These are phyloP conservation scores for Metschnikowia proteae DNA, from an alignment of 805 yeast species.

Conservation along the genomic window DNA sequence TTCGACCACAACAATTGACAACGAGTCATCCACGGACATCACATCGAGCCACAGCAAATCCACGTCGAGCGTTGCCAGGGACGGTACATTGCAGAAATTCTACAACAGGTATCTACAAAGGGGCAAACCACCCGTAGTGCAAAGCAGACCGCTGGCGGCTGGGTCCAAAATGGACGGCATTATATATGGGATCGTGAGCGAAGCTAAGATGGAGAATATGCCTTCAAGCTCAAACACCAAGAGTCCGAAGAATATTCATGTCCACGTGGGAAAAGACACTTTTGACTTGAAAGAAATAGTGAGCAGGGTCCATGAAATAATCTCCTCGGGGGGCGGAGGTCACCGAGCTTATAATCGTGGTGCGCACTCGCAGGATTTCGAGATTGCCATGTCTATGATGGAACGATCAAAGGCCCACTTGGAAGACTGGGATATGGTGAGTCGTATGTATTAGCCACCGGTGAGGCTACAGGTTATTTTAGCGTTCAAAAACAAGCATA, in stretches of 20 bases:
- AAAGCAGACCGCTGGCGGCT: not conserved
- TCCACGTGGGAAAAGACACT: not conserved
- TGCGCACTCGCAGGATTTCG: conserved; percentile 14
- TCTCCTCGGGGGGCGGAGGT: conserved; percentile 7
- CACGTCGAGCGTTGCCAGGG: not conserved
- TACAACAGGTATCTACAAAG: conserved; percentile 1
- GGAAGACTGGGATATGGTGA: conserved; percentile 37
- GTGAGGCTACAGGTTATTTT: not conserved
- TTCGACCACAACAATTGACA: not conserved
- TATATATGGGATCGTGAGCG: conserved; percentile 27
- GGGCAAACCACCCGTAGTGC: not conserved
- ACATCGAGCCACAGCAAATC: not conserved
- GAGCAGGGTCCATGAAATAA: conserved; percentile 29
- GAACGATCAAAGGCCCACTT: conserved; percentile 25
- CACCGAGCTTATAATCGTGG: not conserved
- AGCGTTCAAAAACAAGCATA: no score
- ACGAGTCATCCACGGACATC: not conserved
- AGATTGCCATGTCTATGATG: conserved; percentile 13
- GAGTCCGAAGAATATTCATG: not conserved
- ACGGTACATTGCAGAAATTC: not conserved
- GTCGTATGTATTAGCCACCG: conserved; percentile 20
- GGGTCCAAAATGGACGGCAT: conserved; percentile 7
- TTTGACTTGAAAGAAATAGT: conserved; percentile 24
- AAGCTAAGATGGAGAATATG: conserved; percentile 11
- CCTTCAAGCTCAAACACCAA: not conserved